Evolutionary conservation across 2,329 filamentous ascomycete genomes (phyloP).

Genomic region (Graphilbum fragrans): DNA sequence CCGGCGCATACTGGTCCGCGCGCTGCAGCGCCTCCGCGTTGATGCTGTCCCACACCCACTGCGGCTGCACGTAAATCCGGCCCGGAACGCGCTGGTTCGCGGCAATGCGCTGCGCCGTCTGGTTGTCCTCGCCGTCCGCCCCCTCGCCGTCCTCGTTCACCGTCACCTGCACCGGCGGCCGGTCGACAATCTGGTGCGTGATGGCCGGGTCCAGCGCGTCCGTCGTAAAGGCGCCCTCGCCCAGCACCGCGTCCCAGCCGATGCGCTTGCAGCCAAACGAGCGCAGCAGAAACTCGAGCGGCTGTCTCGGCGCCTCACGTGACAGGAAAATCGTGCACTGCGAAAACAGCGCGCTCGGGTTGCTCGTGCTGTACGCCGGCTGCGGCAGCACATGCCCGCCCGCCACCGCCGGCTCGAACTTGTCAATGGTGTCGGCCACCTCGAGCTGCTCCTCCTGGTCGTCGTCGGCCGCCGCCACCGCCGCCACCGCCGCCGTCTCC

Average conservation of each 20-base stretch:
- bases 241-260: conserved; percentile 85
- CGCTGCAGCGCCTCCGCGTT: conserved; percentile 85
- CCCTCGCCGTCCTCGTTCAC: conserved; percentile 30
- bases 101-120: conserved; percentile 45
- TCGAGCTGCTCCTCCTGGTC: conserved; percentile 29
- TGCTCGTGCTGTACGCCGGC: conserved; percentile 53
- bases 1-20: conserved; percentile 80
- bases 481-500: conserved; percentile 22
- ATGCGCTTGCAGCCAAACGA: conserved; percentile 93
- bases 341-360: conserved; percentile 67
- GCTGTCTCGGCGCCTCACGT: conserved; percentile 79
- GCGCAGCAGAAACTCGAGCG: conserved; percentile 85
- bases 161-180: conserved; percentile 59
- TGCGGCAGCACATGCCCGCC: conserved; percentile 81
- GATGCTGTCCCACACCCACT: conserved; percentile 97
- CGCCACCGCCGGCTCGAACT: conserved; percentile 73
- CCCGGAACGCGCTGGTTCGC: conserved; percentile 72
- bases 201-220: conserved; percentile 80
- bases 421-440: conserved; percentile 59
- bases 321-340: conserved; percentile 88
- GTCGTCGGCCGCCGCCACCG: conserved; percentile 30
- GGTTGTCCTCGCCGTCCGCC: conserved; percentile 41
- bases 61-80: conserved; percentile 84
- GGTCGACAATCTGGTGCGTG: conserved; percentile 92
- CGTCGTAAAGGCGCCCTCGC: conserved; percentile 84